Evolutionary conservation across 768 basidiomycete species (phyloP), one percentile per base, ranked within the genome.

Genomic region (Calocera viscosa): DNA sequence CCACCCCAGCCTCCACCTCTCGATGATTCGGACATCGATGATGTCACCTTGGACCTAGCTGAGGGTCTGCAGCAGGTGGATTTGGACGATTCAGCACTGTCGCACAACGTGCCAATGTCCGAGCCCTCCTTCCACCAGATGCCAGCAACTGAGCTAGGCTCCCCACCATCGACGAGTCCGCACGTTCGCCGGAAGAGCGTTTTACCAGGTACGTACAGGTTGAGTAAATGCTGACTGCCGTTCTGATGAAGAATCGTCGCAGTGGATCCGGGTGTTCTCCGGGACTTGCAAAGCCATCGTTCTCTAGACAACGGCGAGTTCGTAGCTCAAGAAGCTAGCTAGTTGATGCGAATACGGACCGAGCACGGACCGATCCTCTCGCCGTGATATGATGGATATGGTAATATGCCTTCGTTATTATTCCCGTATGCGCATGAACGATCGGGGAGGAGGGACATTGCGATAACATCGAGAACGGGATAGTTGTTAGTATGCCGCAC

Each of bases 121-220:
- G 93, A 94, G 53, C 11, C 53, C 30, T 60, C 53, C 5, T 60
- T 28, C 26, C 26, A 11, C 11, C 14, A 60, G 14, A 2, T 60
- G 5, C 53, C 53, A 7, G 53, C 53, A 14, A 11, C 53, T 2
- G 53, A 60, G 53, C 30, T 30, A 16, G 53, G 53, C 53, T 63
- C 69, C 47, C 63, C 71, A 24, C 64, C 71, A 12, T 34, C 70
- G 38, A 69, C 68, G 67, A 84, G 86, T 49, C 82, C 93, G 65
- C 95, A 99, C 77, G 85, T 94, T 35, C 86, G 95, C 72, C 84
- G 95, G 76, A 96, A 94, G 81, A 95, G 92, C 72, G 94, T 95
- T 60, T 81, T 97, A 69, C 94, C 93, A 78, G 88, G 91, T 91
- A 75, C 66, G 75, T 73, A 78, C 77, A 30, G 67, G 67, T 67